These are phyloP conservation scores for Colletotrichum phormii DNA, from an alignment of 2,329 filamentous ascomycete genomes.

Conservation along the genomic window DNA sequence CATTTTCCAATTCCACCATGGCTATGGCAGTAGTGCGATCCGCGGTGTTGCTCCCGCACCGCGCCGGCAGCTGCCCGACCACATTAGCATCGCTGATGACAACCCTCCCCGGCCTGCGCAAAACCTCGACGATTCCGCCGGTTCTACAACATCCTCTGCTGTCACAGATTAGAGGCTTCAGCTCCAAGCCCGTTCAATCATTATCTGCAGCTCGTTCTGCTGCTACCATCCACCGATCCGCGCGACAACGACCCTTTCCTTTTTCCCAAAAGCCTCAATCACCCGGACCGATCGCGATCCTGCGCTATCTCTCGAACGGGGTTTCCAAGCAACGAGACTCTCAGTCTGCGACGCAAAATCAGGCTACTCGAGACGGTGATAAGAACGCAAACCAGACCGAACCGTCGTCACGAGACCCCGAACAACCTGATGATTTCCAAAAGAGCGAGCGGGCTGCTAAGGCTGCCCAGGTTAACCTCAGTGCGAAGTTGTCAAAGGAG, in stretches of 20 bases:
- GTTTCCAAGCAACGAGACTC: slow-evolving; percentile 39
- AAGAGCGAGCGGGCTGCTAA: slow-evolving; percentile 87
- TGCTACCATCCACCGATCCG: neutral
- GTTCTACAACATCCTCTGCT: slow-evolving; percentile 26
- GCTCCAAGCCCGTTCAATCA: slow-evolving; percentile 1
- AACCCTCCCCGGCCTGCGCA: slow-evolving; percentile 37
- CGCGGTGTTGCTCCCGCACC: slow-evolving; percentile 59
- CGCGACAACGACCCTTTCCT: neutral
- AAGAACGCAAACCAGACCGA: slow-evolving; percentile 46
- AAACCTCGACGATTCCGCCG: slow-evolving; percentile 18
- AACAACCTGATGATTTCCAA: slow-evolving; percentile 60
- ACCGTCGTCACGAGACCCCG: slow-evolving; percentile 42
- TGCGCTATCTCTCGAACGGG: slow-evolving; percentile 47
- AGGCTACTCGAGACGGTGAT: neutral
- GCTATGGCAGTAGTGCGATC: slow-evolving; percentile 60
- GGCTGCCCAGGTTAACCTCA: slow-evolving; percentile 89
- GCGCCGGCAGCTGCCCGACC: slow-evolving; percentile 48
- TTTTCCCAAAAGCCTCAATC: slow-evolving; percentile 3
- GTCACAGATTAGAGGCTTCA: slow-evolving; percentile 13
- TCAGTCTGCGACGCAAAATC: neutral
- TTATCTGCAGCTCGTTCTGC: neutral
- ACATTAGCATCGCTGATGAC: slow-evolving; percentile 20
- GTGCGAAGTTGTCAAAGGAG: slow-evolving; percentile 88
- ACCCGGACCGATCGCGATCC: slow-evolving; percentile 5
- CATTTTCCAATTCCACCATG: slow-evolving; percentile 22